phyloP scores from a whole-genome alignment of 371 early-diverging fungal species.

The Chytridium lagenaria region DNA sequence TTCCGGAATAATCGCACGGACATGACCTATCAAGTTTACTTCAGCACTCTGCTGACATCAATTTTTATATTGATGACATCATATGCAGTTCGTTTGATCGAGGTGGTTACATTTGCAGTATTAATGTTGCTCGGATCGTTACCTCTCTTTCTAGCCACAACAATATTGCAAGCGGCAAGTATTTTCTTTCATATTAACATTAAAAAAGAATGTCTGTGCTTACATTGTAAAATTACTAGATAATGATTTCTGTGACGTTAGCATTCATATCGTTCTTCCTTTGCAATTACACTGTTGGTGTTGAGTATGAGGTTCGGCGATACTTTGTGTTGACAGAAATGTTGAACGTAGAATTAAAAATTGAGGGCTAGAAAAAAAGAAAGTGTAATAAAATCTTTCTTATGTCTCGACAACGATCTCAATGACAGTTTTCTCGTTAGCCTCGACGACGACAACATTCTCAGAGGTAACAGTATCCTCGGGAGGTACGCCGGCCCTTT shows the following conservation, averaged over 20 bases:
- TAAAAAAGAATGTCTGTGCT: neutral
- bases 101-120: neutral
- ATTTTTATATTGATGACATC: neutral
- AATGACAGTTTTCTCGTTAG: too few species aligned
- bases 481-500: too few species aligned
- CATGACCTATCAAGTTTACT: neutral
- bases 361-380: neutral
- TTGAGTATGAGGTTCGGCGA: neutral
- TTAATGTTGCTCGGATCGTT: neutral
- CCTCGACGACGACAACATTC: too few species aligned
- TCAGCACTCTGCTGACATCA: neutral
- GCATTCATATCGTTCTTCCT: neutral
- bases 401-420: neutral
- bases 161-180: neutral
- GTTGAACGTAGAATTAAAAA: neutral
- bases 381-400: neutral
- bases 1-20: neutral
- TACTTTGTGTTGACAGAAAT: conserved; percentile 5
- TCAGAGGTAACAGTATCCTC: too few species aligned
- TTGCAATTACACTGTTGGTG: neutral
- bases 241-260: neutral
- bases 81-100: neutral
- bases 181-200: neutral
- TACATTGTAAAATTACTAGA: too few species aligned
- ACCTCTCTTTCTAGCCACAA: neutral